These are phyloP conservation scores for Podaxis sp. DNA, from an alignment of 768 basidiomycete genomes.

Conservation along the genomic window DNA sequence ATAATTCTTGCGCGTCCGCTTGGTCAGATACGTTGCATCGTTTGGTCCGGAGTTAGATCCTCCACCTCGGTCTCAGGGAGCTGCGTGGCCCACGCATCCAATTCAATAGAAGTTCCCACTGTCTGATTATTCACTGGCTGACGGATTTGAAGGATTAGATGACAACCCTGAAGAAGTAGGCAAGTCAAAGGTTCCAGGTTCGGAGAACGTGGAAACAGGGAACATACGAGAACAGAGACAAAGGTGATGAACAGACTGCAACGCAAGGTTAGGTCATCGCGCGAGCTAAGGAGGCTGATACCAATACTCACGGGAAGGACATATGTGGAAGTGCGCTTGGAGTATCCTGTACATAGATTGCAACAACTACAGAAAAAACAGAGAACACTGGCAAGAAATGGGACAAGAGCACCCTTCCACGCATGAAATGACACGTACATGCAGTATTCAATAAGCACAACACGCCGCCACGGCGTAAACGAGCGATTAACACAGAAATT, in stretches of 20 bases:
- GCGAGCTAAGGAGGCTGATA: not conserved
- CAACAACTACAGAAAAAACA: not conserved
- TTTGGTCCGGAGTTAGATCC: not conserved
- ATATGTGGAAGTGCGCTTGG: not conserved
- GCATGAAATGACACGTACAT: not conserved
- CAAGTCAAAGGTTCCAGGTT: not conserved
- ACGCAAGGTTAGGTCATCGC: not conserved
- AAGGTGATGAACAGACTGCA: not conserved
- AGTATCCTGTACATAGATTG: not conserved
- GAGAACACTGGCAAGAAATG: not conserved
- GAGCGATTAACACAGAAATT: not conserved
- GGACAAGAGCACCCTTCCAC: too few relatives aligned
- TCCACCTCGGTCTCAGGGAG: not conserved
- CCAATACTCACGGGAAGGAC: not conserved
- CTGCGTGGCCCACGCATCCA: not conserved
- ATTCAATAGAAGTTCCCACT: not conserved
- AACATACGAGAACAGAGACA: not conserved
- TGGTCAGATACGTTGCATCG: not conserved
- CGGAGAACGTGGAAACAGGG: not conserved
- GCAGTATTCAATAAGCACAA: not conserved
- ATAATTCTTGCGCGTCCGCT: not conserved
- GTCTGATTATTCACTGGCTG: not conserved
- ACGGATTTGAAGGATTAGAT: not conserved
- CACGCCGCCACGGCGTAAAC: not conserved
- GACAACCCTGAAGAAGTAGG: not conserved